A percentile compares a stretch with the other conserved stretches of the same genome.
These are phyloP conservation scores for Cladophialophora yegresii DNA, from an alignment of 2,329 filamentous ascomycete genomes.

Conservation along the genomic window DNA sequence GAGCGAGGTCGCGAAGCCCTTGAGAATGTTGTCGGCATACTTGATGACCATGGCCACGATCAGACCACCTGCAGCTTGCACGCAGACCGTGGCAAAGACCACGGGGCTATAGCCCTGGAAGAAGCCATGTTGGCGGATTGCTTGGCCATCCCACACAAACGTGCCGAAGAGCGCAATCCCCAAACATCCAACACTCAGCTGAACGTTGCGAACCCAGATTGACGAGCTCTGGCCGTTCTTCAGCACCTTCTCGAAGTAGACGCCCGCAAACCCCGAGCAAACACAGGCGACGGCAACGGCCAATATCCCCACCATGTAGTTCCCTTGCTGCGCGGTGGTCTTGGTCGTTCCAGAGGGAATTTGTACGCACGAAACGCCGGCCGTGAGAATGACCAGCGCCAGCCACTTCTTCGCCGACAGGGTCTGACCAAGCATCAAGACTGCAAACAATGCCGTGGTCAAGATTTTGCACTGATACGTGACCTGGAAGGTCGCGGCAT, in stretches of 20 bases:
- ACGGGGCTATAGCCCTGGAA: conserved; percentile 92
- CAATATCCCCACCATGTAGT: conserved; percentile 53
- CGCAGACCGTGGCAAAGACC: conserved; percentile 79
- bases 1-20: conserved; percentile 89
- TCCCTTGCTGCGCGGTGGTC: conserved; percentile 55
- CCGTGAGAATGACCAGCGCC: conserved; percentile 74
- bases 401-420: conserved; percentile 76
- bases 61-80: conserved; percentile 85
- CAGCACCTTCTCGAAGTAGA: conserved; percentile 72
- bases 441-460: conserved; percentile 83
- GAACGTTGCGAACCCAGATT: conserved; percentile 91
- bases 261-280: conserved; percentile 80
- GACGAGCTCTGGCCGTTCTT: conserved; percentile 77
- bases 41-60: conserved; percentile 78
- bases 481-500: conserved; percentile 89
- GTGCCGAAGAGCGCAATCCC: conserved; percentile 86
- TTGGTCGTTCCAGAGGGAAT: conserved; percentile 65
- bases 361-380: conserved; percentile 82
- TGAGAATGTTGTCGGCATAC: conserved; percentile 84
- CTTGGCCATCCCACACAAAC: conserved; percentile 78
- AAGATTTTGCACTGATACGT: conserved; percentile 94
- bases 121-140: conserved; percentile 80
- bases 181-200: conserved; percentile 89
- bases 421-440: conserved; percentile 70
- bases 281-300: conserved; percentile 76